These are phyloP conservation scores for Colletotrichum orbiculare DNA, from an alignment of 2,329 filamentous ascomycete species.

Conservation along the genomic window DNA sequence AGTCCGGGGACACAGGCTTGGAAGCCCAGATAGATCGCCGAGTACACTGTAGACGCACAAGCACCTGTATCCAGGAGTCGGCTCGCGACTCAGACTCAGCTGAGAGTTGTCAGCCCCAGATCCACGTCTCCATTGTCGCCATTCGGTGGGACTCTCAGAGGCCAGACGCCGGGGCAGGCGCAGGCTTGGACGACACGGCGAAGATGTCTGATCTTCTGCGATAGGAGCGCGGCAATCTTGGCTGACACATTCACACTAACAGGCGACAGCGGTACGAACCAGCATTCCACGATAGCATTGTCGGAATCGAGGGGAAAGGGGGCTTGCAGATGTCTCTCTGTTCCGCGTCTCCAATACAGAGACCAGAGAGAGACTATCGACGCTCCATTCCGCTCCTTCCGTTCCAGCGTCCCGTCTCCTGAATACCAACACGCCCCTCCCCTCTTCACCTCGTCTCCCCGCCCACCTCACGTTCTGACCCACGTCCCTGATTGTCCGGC, in stretches of 20 bases:
- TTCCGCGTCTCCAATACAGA: background rate
- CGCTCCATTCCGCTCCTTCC: background rate
- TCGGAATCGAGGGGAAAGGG: slow-evolving; percentile 10
- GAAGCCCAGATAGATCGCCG: slow-evolving; percentile 15
- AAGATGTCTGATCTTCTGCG: background rate
- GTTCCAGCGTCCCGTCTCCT: slow-evolving; percentile 18
- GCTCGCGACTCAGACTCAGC: slow-evolving; percentile 3
- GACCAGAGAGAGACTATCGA: background rate
- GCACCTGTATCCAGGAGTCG: slow-evolving; percentile 8
- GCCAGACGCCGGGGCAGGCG: slow-evolving; percentile 6
- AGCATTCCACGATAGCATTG: background rate
- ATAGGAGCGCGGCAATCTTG: slow-evolving; percentile 28
- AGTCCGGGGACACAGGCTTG: slow-evolving; percentile 2
- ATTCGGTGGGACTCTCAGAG: slow-evolving; percentile 12
- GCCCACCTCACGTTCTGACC: slow-evolving; percentile 13
- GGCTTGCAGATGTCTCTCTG: slow-evolving; percentile 13
- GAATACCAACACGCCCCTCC: slow-evolving; percentile 4
- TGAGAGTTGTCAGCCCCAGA: background rate
- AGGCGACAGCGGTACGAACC: slow-evolving; percentile 7
- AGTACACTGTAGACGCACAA: background rate
- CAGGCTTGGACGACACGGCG: background rate
- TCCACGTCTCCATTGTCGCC: background rate
- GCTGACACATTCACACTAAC: slow-evolving; percentile 18
- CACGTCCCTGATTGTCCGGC: background rate
- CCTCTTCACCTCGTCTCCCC: slow-evolving; percentile 1